Conservation (phyloP, 495 filamentous ascomycete species). For the Trichoderma reesei region DNA sequence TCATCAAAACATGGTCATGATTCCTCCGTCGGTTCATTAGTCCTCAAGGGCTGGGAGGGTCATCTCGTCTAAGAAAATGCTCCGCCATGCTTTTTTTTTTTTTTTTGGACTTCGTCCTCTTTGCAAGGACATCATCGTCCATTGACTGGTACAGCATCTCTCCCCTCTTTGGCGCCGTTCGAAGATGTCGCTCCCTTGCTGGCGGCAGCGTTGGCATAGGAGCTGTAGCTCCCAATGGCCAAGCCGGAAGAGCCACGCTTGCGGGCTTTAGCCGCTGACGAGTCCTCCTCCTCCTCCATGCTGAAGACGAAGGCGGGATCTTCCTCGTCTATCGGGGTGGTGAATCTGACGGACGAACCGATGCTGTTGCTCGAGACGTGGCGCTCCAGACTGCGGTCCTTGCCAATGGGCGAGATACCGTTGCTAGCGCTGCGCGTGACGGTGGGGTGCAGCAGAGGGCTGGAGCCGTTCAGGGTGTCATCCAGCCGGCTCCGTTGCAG, state of each 20-base stretch:
- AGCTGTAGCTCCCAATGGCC: slow-evolving; percentile 25
- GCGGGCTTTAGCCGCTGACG: slow-evolving; percentile 30
- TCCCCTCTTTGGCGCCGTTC: slow-evolving; percentile 13
- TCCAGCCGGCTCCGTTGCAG: slow-evolving; percentile 46
- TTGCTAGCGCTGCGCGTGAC: slow-evolving; percentile 20
- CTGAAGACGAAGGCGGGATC: slow-evolving; percentile 67
- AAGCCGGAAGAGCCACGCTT: slow-evolving; percentile 32
- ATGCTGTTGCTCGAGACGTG: slow-evolving; percentile 44
- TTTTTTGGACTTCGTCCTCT: too few relatives aligned
- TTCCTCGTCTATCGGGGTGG: slow-evolving; percentile 66
- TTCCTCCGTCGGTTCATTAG: not conserved
- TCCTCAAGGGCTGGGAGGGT: not conserved
- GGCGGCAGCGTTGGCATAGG: slow-evolving; percentile 29
- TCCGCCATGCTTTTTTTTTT: not conserved
- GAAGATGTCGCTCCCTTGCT: slow-evolving; percentile 16
- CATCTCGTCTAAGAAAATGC: slow-evolving; percentile 4
- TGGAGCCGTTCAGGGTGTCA: slow-evolving; percentile 29
- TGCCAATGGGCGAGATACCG: slow-evolving; percentile 23
- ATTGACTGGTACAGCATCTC: slow-evolving; percentile 8
- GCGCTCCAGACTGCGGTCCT: slow-evolving; percentile 33
- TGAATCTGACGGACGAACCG: slow-evolving; percentile 42
- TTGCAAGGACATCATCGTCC: not conserved
- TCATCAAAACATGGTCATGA: slow-evolving; percentile 3
- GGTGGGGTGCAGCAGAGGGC: slow-evolving; percentile 32
- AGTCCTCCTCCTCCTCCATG: slow-evolving; percentile 67